phyloP scores from a whole-genome alignment of 1,284 basidiomycete genomes.

The Rugosomyces carneus region DNA sequence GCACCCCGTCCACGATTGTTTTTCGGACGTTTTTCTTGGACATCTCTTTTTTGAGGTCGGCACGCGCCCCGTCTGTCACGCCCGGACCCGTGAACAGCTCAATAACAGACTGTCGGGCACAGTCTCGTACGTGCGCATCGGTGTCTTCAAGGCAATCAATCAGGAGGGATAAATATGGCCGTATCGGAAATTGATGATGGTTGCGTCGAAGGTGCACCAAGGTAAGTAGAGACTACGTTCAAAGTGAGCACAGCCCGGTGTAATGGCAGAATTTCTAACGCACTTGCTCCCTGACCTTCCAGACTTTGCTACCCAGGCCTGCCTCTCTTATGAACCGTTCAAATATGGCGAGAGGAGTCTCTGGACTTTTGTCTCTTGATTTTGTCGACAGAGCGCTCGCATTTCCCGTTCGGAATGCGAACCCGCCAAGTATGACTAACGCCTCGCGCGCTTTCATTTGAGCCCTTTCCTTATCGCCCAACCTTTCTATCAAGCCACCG shows the following conservation, averaged over 20 bases:
- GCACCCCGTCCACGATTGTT: slow-evolving; percentile 70
- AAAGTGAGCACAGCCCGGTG: not conserved
- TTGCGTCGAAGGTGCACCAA: slow-evolving; percentile 63
- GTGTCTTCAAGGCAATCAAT: slow-evolving; percentile 87
- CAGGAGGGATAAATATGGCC: slow-evolving; percentile 74
- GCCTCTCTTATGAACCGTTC: slow-evolving; percentile 71
- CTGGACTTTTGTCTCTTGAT: slow-evolving; percentile 64
- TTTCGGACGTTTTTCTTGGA: slow-evolving; percentile 81
- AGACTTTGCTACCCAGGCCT: slow-evolving; percentile 74
- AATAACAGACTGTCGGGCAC: slow-evolving; percentile 75
- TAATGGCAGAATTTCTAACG: slow-evolving; percentile 17
- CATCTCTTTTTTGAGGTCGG: slow-evolving; percentile 92
- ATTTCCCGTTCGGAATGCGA: slow-evolving; percentile 56
- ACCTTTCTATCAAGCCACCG: slow-evolving; percentile 74
- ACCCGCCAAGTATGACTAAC: slow-evolving; percentile 63
- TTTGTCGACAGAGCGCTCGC: slow-evolving; percentile 35
- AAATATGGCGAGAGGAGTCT: slow-evolving; percentile 70
- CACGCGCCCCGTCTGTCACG: slow-evolving; percentile 79
- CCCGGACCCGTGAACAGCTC: slow-evolving; percentile 79
- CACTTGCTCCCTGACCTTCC: slow-evolving; percentile 81
- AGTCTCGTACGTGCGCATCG: slow-evolving; percentile 85
- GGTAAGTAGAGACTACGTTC: slow-evolving; percentile 53
- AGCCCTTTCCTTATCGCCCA: slow-evolving; percentile 76
- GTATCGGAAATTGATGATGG: slow-evolving; percentile 73
- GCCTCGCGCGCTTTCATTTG: slow-evolving; percentile 73